Evolutionary conservation across 2,329 filamentous ascomycete genomes (phyloP).

Genomic region (Sphaerulina musiva): DNA sequence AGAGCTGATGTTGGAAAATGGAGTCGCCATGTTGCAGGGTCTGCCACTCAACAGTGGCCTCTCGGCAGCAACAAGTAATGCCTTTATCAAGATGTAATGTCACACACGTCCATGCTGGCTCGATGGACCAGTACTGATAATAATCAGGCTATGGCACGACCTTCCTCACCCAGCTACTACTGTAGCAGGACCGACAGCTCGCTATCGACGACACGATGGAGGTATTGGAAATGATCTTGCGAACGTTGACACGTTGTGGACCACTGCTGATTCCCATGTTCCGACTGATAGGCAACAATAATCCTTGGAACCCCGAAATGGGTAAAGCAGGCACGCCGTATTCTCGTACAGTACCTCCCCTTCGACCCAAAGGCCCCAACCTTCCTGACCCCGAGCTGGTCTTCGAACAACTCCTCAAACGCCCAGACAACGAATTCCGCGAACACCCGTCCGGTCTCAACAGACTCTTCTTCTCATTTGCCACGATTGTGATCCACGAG

Average conservation of each 20-base stretch:
- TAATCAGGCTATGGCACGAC: slow-evolving; percentile 41
- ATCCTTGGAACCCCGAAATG: slow-evolving; percentile 46
- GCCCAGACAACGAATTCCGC: slow-evolving; percentile 36
- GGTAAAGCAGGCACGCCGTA: slow-evolving; percentile 48
- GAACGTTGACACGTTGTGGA: background rate
- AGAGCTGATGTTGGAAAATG: slow-evolving; percentile 45
- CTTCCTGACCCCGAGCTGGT: slow-evolving; percentile 45
- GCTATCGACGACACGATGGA: slow-evolving; percentile 40
- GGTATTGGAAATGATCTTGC: slow-evolving; percentile 1
- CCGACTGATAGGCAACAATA: slow-evolving; percentile 35
- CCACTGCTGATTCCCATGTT: background rate
- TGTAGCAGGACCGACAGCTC: slow-evolving; percentile 41
- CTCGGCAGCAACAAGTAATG: slow-evolving; percentile 39
- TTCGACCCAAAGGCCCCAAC: slow-evolving; percentile 46
- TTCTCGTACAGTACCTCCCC: slow-evolving; percentile 40
- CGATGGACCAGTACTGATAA: background rate
- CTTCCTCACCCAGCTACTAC: slow-evolving; percentile 48
- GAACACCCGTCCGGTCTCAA: slow-evolving; percentile 43
- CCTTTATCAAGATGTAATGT: slow-evolving; percentile 44
- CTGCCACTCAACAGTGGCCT: slow-evolving; percentile 38
- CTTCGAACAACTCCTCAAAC: slow-evolving; percentile 42
- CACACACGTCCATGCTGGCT: background rate
- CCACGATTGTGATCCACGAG: slow-evolving; percentile 45
- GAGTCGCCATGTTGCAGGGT: slow-evolving; percentile 47
- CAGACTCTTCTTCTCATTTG: slow-evolving; percentile 44